Evolutionary conservation across 2,329 filamentous ascomycete genomes (phyloP).

Genomic region (Saccharata proteae): DNA sequence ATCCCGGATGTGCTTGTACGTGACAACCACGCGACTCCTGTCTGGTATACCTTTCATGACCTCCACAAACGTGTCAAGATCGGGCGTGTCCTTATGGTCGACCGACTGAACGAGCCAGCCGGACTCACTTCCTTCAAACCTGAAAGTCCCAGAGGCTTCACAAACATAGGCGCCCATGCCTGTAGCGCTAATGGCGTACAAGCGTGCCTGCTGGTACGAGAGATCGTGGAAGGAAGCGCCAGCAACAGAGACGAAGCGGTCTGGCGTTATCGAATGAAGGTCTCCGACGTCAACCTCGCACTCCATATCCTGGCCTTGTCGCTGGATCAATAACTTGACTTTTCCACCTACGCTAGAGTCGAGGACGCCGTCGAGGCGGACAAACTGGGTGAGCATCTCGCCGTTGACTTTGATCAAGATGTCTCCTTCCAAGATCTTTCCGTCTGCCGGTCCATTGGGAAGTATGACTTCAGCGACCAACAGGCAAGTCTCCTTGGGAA

Average conservation of each 20-base stretch:
- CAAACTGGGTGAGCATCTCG: conserved; percentile 85
- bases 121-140: conserved; percentile 79
- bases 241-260: conserved; percentile 87
- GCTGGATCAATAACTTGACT: conserved; percentile 73
- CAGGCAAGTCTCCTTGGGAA: conserved; percentile 93
- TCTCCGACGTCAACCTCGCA: conserved; percentile 78
- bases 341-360: conserved; percentile 72
- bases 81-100: conserved; percentile 80
- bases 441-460: conserved; percentile 75
- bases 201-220: conserved; percentile 93
- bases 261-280: conserved; percentile 86
- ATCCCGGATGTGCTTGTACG: conserved; percentile 90
- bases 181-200: conserved; percentile 84
- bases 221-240: conserved; percentile 92
- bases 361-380: conserved; percentile 79
- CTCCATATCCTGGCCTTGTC: conserved; percentile 77
- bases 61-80: conserved; percentile 78
- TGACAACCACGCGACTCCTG: conserved; percentile 74
- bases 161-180: conserved; percentile 75
- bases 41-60: conserved; percentile 81
- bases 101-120: conserved; percentile 91
- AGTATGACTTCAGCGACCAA: conserved; percentile 91
- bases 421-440: conserved; percentile 86
- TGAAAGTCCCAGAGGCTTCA: conserved; percentile 88
- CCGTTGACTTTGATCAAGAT: conserved; percentile 88